Base-by-base conservation (phyloP, 2,329 filamentous ascomycete species). In the Exophiala aquamarina region DNA sequence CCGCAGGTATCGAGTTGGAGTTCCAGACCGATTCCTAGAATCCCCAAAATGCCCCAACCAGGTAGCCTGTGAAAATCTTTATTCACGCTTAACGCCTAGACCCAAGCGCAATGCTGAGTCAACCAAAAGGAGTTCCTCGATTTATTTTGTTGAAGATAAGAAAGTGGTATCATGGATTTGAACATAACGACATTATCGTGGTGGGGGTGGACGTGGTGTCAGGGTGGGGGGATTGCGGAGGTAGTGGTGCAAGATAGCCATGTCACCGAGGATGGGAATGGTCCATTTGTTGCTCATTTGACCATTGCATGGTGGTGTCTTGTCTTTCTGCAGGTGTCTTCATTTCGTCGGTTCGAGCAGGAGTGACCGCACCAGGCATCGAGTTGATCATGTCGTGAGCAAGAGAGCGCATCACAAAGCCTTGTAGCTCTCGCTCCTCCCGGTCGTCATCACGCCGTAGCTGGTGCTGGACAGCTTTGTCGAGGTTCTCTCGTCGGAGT, bases 401-500 rank as follows among this genome's bases (percentile, higher is more conserved):
- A 15, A 75, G 61, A 11, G 69, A 69, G n/a, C 68, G 66, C 3
- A 67, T 69, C 36, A 70, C 72, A 57, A 69, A 75, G 19, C 62
- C 63, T 28, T 71, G 66, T 5, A 75, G 61, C 52, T 75, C 72
- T 43, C 63, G 64, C 57, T 75, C 72, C 56, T 75, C 72, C 14
- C 72, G 68, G 41, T 74, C 71, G 45, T 75, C 72, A 52, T 75
- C 72, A 53, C 71, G 71, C 46, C 69, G 59, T 33, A 75, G 52
- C 21, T 70, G 69, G 39, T 63, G 62, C 49, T 87, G 84, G 60
- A 94, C 85, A 14, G 92, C 84, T 72, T 96, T 95, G 66, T 79
- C 77, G 77, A 95, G 81, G 70, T 94, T 91, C 61, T 82, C 79
- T 41, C 93, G 84, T 61, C 92, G 86, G 61, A 92, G 81, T 53